phyloP scores from a whole-genome alignment of 208 protist genomes.

The Leptomonas pyrrhocoris region DNA sequence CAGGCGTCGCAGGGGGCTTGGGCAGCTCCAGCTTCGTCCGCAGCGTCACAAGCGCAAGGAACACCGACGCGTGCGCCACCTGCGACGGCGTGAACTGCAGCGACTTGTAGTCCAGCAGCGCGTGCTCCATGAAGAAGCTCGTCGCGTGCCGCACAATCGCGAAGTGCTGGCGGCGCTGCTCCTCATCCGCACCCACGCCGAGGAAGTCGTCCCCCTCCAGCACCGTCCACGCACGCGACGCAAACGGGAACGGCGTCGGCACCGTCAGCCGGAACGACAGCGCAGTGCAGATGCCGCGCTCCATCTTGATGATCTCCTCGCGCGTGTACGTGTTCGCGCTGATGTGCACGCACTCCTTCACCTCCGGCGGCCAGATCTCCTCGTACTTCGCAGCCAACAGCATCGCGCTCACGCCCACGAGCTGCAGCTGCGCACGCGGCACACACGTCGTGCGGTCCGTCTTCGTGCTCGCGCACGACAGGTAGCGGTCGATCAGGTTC shows the following conservation, averaged over 20 bases:
- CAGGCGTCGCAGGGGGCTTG: constrained; percentile 16
- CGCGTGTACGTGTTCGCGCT: constrained; percentile 93
- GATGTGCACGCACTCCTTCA: constrained; percentile 95
- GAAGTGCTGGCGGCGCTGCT: constrained; percentile 42
- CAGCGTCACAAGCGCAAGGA: constrained; percentile 81
- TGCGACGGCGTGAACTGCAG: constrained; percentile 94
- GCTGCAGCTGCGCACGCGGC: constrained; percentile 93
- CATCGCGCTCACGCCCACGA: constrained; percentile 94
- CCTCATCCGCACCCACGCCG: constrained; percentile 33
- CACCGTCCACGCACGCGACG: constrained; percentile 76
- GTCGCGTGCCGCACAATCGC: constrained; percentile 62
- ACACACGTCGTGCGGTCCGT: constrained; percentile 54
- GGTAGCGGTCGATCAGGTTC: constrained; percentile 97
- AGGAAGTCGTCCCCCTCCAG: constrained; percentile 69
- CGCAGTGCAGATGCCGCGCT: constrained; percentile 78
- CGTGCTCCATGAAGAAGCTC: constrained; percentile 89
- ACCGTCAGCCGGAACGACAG: constrained; percentile 91
- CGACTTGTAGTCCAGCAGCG: constrained; percentile 87
- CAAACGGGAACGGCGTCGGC: constrained; percentile 86
- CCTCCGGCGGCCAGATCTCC: constrained; percentile 93
- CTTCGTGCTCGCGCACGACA: constrained; percentile 79
- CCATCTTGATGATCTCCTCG: constrained; percentile 92
- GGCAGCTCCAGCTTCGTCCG: constrained; percentile 48
- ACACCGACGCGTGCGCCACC: constrained; percentile 91
- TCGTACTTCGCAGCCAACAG: constrained; percentile 95